Evolutionary conservation across 768 basidiomycete species (phyloP).

Genomic region (Antrodiella citrinella): DNA sequence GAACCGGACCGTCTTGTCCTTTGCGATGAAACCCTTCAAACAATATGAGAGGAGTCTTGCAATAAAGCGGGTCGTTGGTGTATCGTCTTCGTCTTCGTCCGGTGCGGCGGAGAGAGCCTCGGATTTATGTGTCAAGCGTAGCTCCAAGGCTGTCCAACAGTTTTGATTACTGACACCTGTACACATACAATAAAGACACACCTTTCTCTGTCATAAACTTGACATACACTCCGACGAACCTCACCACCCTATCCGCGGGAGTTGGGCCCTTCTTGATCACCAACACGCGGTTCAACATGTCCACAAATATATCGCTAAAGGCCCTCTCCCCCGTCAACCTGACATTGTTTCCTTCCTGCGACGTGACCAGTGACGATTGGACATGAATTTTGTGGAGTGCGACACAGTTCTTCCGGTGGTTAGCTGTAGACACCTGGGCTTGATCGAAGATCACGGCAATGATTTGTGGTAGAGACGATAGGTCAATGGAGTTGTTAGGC

Average conservation of each 20-base stretch:
- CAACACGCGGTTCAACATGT: conserved; percentile 33
- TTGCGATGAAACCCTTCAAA: conserved; percentile 38
- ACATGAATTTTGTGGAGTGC: conserved; percentile 37
- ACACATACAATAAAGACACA: conserved; percentile 24
- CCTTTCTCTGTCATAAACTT: conserved; percentile 37
- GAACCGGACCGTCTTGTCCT: conserved; percentile 43
- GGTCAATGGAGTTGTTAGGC: no score
- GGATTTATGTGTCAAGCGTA: conserved; percentile 5
- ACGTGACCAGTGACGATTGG: conserved; percentile 22
- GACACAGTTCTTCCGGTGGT: conserved; percentile 44
- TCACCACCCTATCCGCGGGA: conserved; percentile 38
- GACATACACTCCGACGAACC: conserved; percentile 40
- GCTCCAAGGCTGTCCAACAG: background rate
- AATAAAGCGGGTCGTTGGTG: conserved; percentile 60
- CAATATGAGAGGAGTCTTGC: conserved; percentile 55
- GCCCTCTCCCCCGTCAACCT: conserved; percentile 37
- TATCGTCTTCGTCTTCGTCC: conserved; percentile 52
- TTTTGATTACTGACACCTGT: conserved; percentile 23
- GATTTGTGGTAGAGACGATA: background rate
- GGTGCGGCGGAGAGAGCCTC: conserved; percentile 14
- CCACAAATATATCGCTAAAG: conserved; percentile 35
- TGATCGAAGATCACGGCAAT: conserved; percentile 31
- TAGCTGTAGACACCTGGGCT: conserved; percentile 33
- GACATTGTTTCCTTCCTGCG: conserved; percentile 19
- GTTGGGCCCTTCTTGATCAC: conserved; percentile 40